These are phyloP conservation scores for Epichloe elymi DNA, from an alignment of 2,329 filamentous ascomycete genomes.

Conservation along the genomic window DNA sequence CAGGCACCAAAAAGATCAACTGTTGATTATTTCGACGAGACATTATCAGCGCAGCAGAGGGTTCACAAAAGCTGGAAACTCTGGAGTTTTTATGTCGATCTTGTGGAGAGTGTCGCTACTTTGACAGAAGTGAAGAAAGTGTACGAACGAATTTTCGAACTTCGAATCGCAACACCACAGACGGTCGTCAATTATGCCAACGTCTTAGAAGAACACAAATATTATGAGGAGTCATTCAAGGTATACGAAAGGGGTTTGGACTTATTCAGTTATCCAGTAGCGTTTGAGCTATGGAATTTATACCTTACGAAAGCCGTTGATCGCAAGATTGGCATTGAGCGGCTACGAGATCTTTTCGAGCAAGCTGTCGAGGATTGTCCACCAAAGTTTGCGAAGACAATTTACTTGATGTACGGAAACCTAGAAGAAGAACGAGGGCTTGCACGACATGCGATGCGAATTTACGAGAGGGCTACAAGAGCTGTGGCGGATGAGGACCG, in stretches of 20 bases:
- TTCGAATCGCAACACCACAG: slow-evolving; percentile 93
- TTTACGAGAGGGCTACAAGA: slow-evolving; percentile 92
- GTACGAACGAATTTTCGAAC: slow-evolving; percentile 95
- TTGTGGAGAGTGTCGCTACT: slow-evolving; percentile 86
- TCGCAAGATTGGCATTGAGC: slow-evolving; percentile 88
- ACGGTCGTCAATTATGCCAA: slow-evolving; percentile 98
- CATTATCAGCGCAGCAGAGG: slow-evolving; percentile 81
- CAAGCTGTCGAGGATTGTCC: slow-evolving; percentile 92
- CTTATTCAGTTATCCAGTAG: slow-evolving; percentile 96
- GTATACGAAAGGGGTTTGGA: slow-evolving; percentile 91
- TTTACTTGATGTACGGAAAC: slow-evolving; percentile 98
- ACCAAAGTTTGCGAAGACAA: slow-evolving; percentile 85
- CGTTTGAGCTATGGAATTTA: slow-evolving; percentile 96
- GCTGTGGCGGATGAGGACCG: slow-evolving; percentile 91
- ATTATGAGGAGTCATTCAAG: slow-evolving; percentile 97
- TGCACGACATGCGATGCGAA: slow-evolving; percentile 93
- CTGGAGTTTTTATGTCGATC: slow-evolving; percentile 98
- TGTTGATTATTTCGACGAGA: slow-evolving; percentile 98
- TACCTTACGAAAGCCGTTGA: slow-evolving; percentile 97
- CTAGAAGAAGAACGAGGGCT: slow-evolving; percentile 91
- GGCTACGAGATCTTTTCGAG: slow-evolving; percentile 88
- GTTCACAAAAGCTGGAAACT: slow-evolving; percentile 99
- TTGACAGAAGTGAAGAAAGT: slow-evolving; percentile 87
- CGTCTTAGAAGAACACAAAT: slow-evolving; percentile 82
- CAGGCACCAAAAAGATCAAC: slow-evolving; percentile 95